A percentile compares a stretch with the other conserved stretches of the same genome.
Evolutionary conservation across 305 asterid genomes (phyloP).

Genomic region (Galium porrigens): DNA sequence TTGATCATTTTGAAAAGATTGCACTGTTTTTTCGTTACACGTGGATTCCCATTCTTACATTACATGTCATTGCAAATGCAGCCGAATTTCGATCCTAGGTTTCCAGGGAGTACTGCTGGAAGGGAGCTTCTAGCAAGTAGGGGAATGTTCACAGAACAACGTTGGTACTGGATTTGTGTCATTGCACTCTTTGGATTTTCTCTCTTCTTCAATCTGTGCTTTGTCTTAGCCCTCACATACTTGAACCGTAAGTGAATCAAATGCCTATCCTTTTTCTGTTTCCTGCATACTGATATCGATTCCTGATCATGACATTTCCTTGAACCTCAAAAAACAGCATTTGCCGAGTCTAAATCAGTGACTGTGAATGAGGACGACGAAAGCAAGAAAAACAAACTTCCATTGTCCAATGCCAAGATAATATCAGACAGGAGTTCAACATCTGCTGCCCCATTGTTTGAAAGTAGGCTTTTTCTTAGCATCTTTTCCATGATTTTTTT

Average conservation of each 20-base stretch:
- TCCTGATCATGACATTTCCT: not conserved
- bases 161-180: slow-evolving; percentile 68
- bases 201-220: slow-evolving; percentile 56
- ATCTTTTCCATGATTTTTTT: not conserved
- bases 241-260: slow-evolving; percentile 45
- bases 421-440: slow-evolving; percentile 20
- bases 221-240: slow-evolving; percentile 53
- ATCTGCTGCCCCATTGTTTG: slow-evolving; percentile 28
- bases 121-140: slow-evolving; percentile 63
- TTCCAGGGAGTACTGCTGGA: slow-evolving; percentile 60
- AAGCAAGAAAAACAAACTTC: slow-evolving; percentile 8
- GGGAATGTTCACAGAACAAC: slow-evolving; percentile 65
- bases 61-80: slow-evolving; percentile 13
- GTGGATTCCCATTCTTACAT: not conserved
- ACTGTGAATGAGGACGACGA: slow-evolving; percentile 23
- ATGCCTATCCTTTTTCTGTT: slow-evolving; percentile 7
- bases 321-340: slow-evolving; percentile 32
- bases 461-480: slow-evolving; percentile 18
- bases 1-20: slow-evolving; percentile 1
- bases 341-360: slow-evolving; percentile 51
- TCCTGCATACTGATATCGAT: not conserved
- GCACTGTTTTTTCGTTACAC: not conserved
- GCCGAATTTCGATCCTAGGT: slow-evolving; percentile 51
- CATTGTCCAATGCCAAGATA: slow-evolving; percentile 13
- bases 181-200: slow-evolving; percentile 70